Evolutionary conservation across 1,284 basidiomycete species (phyloP), one percentile per base, ranked within the genome.

Genomic region (Rhodotorula sp.): DNA sequence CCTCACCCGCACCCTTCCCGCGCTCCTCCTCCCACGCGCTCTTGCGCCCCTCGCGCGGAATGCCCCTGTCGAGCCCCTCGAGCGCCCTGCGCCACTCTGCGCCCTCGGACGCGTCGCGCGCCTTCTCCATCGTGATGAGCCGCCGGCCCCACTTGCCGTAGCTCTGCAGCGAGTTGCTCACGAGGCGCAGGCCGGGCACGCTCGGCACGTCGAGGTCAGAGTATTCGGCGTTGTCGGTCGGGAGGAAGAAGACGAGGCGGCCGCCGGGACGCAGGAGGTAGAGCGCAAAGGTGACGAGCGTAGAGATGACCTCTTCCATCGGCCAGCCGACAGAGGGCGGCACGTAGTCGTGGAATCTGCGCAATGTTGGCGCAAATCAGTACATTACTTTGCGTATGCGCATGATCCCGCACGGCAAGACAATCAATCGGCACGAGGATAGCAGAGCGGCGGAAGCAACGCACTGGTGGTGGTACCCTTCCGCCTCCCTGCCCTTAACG

Each of bases 71-170:
- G 23, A 74, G 46, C 48, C 71, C 71, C 34, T 68, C 68, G 14
- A 73, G 44, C 44, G 62, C 66, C 5, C 59, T 56, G 27, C 56
- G 41, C 73, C 53, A 72, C 23, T 64, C 52, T 3, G 54, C 34
- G 52, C 46, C 67, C 7, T 42, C 21, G 34, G 34, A 34, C 21
- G 16, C 45, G 25, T 55, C 62, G 2, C n/a, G 84, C 53, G 25
- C 34, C 82, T 94, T 97, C 69, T 87, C 88, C 79, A 97, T 90
- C 14, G 94, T 97, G 67, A 97, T 91, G 44, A 97, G 84, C 80
- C 94, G 84, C 72, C 96, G 85, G 4, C 93, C 93, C 96, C 96
- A 99, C 52, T 90, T 90, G 19, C 94, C 95, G 80, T 97, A 99
- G 80, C 92, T 90, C 82, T 99, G 96, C 76, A 94, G 82, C 56